phyloP scores from a whole-genome alignment of 1,284 basidiomycete species.

The Trametes sp. region DNA sequence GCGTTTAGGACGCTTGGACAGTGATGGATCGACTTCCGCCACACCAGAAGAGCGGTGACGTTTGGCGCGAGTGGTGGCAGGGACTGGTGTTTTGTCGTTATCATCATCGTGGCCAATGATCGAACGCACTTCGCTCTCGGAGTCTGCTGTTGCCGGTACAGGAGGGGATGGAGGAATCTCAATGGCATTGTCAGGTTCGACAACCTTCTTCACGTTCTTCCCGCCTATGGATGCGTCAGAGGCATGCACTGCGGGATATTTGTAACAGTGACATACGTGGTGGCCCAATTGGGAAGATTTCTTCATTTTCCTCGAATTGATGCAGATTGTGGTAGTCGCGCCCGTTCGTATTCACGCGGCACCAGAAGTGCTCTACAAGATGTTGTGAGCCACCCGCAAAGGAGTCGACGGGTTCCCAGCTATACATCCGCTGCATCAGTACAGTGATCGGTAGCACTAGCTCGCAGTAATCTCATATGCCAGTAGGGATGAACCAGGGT shows the following conservation, averaged over 20 bases:
- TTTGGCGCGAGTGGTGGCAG: conserved; percentile 18
- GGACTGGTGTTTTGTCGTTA: conserved; percentile 15
- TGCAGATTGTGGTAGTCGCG: conserved; percentile 58
- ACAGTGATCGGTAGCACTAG: no score
- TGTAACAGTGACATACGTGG: conserved; percentile 52
- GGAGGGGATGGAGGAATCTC: conserved; percentile 9
- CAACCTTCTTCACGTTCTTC: conserved; percentile 21
- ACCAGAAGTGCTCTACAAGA: conserved; percentile 68
- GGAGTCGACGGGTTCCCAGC: conserved; percentile 74
- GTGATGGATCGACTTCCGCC: conserved; percentile 4
- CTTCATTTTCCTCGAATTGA: conserved; percentile 62
- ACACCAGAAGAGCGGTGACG: conserved; percentile 31
- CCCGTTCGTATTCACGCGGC: conserved; percentile 54
- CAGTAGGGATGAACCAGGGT: not conserved
- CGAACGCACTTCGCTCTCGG: conserved; percentile 34
- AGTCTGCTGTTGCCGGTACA: conserved; percentile 20
- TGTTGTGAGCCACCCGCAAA: conserved; percentile 64
- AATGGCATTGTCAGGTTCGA: conserved; percentile 1
- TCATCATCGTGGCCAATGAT: conserved; percentile 23
- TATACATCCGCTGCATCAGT: conserved; percentile 35
- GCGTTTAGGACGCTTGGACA: conserved; percentile 18
- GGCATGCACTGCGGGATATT: not conserved
- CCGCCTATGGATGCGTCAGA: conserved; percentile 9
- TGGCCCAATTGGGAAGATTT: conserved; percentile 61
- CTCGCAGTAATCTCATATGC: no score